phyloP scores from a whole-genome alignment of 1,284 basidiomycete genomes.

The Ustilago crameri region DNA sequence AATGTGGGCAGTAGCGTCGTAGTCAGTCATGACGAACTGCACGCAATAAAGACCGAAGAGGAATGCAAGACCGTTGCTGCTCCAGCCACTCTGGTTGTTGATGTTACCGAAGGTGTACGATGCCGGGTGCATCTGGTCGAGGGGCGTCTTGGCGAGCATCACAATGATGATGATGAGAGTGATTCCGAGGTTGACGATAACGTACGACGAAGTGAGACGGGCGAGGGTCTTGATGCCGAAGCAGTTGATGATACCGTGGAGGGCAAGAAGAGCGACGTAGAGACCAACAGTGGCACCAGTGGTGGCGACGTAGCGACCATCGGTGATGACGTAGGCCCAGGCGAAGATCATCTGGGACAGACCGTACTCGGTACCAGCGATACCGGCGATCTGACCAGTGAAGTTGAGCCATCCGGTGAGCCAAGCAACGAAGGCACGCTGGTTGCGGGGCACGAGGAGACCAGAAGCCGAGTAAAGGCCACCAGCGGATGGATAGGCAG shows the following conservation, averaged over 20 bases:
- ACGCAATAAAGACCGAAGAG: constrained; percentile 87
- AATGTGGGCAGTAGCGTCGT: constrained; percentile 79
- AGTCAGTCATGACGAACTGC: constrained; percentile 74
- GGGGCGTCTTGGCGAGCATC: constrained; percentile 78
- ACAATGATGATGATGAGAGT: constrained; percentile 78
- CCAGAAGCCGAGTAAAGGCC: constrained; percentile 75
- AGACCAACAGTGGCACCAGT: constrained; percentile 61
- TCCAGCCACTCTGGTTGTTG: constrained; percentile 81
- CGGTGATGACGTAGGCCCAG: constrained; percentile 70
- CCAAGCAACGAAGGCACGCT: constrained; percentile 75
- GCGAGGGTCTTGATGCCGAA: constrained; percentile 84
- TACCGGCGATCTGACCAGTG: constrained; percentile 84
- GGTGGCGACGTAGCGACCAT: constrained; percentile 53
- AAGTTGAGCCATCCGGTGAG: constrained; percentile 77
- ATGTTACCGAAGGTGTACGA: constrained; percentile 77
- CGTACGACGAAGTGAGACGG: constrained; percentile 80
- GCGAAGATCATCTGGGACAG: constrained; percentile 88
- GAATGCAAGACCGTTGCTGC: constrained; percentile 83
- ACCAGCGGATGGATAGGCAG: constrained; percentile 84
- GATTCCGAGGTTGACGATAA: constrained; percentile 83
- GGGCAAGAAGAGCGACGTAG: constrained; percentile 59
- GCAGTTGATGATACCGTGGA: constrained; percentile 74
- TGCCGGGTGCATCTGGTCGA: constrained; percentile 78
- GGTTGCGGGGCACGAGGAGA: constrained; percentile 59
- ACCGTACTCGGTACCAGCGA: constrained; percentile 88